Base-by-base conservation (phyloP, 257 asterid genomes). In the Linaria vulgaris region DNA sequence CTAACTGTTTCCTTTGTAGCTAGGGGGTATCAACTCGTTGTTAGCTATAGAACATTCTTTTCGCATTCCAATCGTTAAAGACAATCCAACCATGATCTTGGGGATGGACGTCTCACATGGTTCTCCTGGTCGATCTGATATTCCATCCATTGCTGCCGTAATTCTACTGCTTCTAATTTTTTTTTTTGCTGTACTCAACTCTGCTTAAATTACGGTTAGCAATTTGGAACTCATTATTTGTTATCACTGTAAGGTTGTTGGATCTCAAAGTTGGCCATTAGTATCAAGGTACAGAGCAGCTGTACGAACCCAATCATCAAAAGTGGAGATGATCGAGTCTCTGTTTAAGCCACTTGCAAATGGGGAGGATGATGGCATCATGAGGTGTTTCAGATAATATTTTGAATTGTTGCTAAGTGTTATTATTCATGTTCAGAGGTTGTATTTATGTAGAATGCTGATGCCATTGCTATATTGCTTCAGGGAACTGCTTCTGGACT, bases 21-120 rank as follows among this genome's bases (percentile, higher is more conserved):
- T 91, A 49, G 98, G 98, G 51, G 98, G 98, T 62, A 84, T 73
- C 74, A 91, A 91, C 82, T 91, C 96, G 0, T 70, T 88, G 81
- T 79, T 91, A 75, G 83, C 78, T 39, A 82, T 84, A 76, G 98
- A 91, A 83, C 75, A 74, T 59, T 74, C 85, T 25, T 72, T 69
- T 43, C 41, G 76, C 55, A 70, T 88, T 54, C 87, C 95, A 9
- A 31, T 78, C 61, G 57, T 86, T 75, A 77, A 79, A 53, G 92
- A 91, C 70, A 72, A 73, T 61, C 95, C 98, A 63, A 91, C 98
- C 59, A 83, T 91, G 95, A 86, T 91, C 59, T 53, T 91, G 81
- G 98, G 98, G 63, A 86, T 91, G 90, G 98, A 86, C 6, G 95
- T 91, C 61, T 91, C 96, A 34, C 98, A 88, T 73, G 98, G 95